Evolutionary conservation across 1,284 basidiomycete species (phyloP).

Genomic region (Cryptococcus floricola): DNA sequence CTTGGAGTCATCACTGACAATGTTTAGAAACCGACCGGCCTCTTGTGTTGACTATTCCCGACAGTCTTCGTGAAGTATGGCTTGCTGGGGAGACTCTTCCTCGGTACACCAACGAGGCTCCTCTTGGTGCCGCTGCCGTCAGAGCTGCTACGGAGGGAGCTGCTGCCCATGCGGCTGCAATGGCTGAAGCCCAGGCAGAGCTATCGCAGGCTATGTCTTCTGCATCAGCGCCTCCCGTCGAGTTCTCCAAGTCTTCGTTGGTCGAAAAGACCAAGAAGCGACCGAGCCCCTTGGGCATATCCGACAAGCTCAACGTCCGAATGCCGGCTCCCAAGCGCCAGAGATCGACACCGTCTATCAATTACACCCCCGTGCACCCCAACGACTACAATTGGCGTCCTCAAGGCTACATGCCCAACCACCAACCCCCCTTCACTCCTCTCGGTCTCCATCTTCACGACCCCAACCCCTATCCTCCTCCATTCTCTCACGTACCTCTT

Average conservation of each 20-base stretch:
- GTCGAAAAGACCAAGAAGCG: neutral
- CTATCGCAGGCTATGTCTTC: too few relatives aligned
- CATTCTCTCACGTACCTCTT: neutral
- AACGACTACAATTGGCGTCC: neutral
- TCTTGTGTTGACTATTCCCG: conserved; percentile 13
- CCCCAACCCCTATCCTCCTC: neutral
- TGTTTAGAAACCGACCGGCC: conserved; percentile 12
- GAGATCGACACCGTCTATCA: neutral
- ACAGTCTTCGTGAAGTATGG: neutral
- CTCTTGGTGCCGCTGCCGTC: neutral
- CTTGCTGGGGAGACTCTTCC: too few relatives aligned
- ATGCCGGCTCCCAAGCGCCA: neutral
- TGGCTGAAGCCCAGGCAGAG: too few relatives aligned
- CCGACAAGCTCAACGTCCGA: neutral
- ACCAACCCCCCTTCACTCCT: neutral
- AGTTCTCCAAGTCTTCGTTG: too few relatives aligned
- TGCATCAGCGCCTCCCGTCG: too few relatives aligned
- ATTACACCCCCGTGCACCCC: neutral
- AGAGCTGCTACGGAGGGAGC: neutral
- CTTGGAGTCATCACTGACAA: neutral
- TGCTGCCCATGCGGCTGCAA: too few relatives aligned
- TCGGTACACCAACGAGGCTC: neutral
- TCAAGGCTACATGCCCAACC: neutral
- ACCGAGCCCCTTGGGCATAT: neutral
- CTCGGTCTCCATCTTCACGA: neutral